Evolutionary conservation across 352 stramenopile genomes (phyloP), one percentile per base, ranked within the genome.

Genomic region (Phytopythium montanum): DNA sequence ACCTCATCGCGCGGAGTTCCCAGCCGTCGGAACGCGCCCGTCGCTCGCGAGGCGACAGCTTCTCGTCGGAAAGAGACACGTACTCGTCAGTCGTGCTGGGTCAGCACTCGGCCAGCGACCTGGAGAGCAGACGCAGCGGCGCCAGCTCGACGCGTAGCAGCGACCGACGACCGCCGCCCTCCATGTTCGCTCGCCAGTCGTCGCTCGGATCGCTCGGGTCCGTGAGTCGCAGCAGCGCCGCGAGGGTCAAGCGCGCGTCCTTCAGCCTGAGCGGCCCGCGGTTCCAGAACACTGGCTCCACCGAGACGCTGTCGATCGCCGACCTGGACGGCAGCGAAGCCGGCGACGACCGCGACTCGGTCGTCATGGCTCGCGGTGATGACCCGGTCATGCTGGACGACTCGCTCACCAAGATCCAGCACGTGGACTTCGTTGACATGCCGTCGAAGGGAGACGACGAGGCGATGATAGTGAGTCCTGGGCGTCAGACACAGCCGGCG

Each of bases 341-440:
- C 28, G 54, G n/a, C n/a, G 26, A 64, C 50, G 49, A 55, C 13
- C 38, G 21, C 8, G 51, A 59, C 19, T 36, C 50, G 31, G 19
- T 31, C 31, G 50, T 5, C 7, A 33, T 45, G n/a, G 25, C 39
- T 16, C 23, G 31, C 56, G 53, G 25, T 16, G 70, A 79, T 25
- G 72, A 85, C n/a, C 70, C 73, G 1, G 66, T 85, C 13, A 66
- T 85, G 60, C 66, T 85, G 13, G 72, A 79, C 33, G 70, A 76
- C 36, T 72, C 61, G n/a, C 54, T 70, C 52, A 71, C 59, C 2
- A 72, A 69, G 34, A 55, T 85, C 36, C 73, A 72, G 25, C 67
- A 74, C 29, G 59, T 82, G 26, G 75, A 85, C 71, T 81, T 79
- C 57, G 72, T 79, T 16, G 70, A 79, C 29, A 68, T 70, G 19